A percentile compares a stretch with the other conserved stretches of the same genome.
Evolutionary conservation across 305 asterid species (phyloP).

Genomic region (Fraxinus platypoda): DNA sequence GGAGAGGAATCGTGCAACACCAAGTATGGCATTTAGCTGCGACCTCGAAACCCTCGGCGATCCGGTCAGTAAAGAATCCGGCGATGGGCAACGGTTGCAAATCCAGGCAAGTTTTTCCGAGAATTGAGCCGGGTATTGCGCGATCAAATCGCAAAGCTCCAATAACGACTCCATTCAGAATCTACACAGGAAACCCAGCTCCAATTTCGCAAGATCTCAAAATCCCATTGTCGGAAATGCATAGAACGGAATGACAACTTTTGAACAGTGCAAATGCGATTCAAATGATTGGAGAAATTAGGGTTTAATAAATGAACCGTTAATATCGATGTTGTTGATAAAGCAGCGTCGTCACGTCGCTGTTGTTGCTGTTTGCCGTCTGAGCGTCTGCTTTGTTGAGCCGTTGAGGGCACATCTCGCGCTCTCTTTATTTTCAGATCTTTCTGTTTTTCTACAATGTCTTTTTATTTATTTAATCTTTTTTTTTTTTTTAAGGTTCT

Average conservation of each 20-base stretch:
- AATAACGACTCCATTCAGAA: slow-evolving; percentile 68
- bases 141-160: slow-evolving; percentile 90
- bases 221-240: slow-evolving; percentile 34
- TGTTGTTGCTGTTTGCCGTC: slow-evolving; percentile 31
- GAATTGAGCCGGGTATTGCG: slow-evolving; percentile 61
- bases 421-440: slow-evolving; percentile 45
- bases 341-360: slow-evolving; percentile 38
- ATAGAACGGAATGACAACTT: slow-evolving; percentile 9
- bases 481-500: not conserved
- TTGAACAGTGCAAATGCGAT: slow-evolving; percentile 15
- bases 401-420: slow-evolving; percentile 43
- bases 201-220: slow-evolving; percentile 23
- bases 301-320: slow-evolving; percentile 33
- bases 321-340: slow-evolving; percentile 24
- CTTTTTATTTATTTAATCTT: not conserved
- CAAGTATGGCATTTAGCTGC: slow-evolving; percentile 85
- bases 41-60: slow-evolving; percentile 84
- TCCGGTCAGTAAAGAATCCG: slow-evolving; percentile 63
- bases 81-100: slow-evolving; percentile 87
- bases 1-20: slow-evolving; percentile 76
- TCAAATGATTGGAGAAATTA: slow-evolving; percentile 9
- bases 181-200: slow-evolving; percentile 21
- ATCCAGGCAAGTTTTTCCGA: slow-evolving; percentile 73
- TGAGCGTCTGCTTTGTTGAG: slow-evolving; percentile 24
- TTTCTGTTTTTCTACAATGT: slow-evolving; percentile 9